These are phyloP conservation scores for Mytilinidion resinicola DNA, from an alignment of 495 filamentous ascomycete species.

Conservation along the genomic window DNA sequence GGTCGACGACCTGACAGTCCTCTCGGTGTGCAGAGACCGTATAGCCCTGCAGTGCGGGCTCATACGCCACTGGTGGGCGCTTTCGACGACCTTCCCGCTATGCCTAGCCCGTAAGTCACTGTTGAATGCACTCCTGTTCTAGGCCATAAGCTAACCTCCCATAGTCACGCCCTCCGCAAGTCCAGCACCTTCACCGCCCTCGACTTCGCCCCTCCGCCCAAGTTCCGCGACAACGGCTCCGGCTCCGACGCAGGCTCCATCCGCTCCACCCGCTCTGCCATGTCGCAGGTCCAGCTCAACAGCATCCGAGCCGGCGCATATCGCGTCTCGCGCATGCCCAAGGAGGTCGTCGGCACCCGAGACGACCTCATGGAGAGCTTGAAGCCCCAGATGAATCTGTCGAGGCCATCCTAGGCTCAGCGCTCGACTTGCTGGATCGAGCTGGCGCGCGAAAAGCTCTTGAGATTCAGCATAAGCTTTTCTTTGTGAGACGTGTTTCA, in stretches of 20 bases:
- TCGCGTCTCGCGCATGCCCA: slow-evolving; percentile 78
- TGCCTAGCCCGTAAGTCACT: slow-evolving; percentile 84
- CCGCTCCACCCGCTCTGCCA: slow-evolving; percentile 62
- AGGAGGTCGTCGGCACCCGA: slow-evolving; percentile 74
- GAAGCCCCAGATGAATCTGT: slow-evolving; percentile 65
- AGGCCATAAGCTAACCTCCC: background rate
- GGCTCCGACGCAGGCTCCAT: slow-evolving; percentile 85
- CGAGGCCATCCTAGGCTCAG: slow-evolving; percentile 21
- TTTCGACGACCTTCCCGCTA: slow-evolving; percentile 75
- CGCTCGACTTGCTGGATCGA: background rate
- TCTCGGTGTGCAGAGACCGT: slow-evolving; percentile 66
- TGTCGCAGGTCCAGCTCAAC: slow-evolving; percentile 61
- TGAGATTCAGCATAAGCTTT: too few relatives aligned
- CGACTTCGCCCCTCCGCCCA: slow-evolving; percentile 90
- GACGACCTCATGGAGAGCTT: slow-evolving; percentile 62
- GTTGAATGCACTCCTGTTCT: slow-evolving; percentile 7
- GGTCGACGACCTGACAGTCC: slow-evolving; percentile 74
- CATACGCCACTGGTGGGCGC: slow-evolving; percentile 73
- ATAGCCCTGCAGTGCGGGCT: slow-evolving; percentile 59
- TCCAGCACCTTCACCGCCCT: slow-evolving; percentile 83
- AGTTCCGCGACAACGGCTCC: slow-evolving; percentile 66
- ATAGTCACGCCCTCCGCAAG: slow-evolving; percentile 76
- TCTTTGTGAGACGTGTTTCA: too few relatives aligned
- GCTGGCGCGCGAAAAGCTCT: too few relatives aligned
- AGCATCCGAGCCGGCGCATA: slow-evolving; percentile 87